Evolutionary conservation across 2,329 filamentous ascomycete species (phyloP).

Genomic region (Sporothrix brasiliensis): DNA sequence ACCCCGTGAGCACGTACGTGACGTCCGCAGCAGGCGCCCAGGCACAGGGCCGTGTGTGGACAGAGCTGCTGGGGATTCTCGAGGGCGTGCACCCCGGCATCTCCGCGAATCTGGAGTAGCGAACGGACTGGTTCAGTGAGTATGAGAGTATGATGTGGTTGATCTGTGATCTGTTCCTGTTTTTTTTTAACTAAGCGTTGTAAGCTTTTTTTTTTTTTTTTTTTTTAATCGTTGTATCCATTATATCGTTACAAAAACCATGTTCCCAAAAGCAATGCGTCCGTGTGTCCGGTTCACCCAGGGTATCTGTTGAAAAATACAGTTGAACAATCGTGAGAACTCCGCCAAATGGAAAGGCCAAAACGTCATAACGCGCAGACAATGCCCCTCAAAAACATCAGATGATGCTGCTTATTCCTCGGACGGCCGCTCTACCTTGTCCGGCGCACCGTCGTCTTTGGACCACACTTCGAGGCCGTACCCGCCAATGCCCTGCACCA

Average conservation of each 20-base stretch:
- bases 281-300: constrained; percentile 15
- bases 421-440: background rate
- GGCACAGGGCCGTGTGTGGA: constrained; percentile 46
- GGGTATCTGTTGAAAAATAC: constrained; percentile 34
- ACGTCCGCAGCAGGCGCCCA: constrained; percentile 45
- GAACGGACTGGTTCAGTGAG: background rate
- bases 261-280: constrained; percentile 11
- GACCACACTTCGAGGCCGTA: constrained; percentile 56
- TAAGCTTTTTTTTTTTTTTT: constrained; percentile 4
- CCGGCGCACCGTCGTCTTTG: constrained; percentile 27
- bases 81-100: constrained; percentile 50
- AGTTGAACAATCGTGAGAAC: constrained; percentile 9
- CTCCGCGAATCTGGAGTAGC: constrained; percentile 38
- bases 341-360: background rate
- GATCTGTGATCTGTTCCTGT: background rate
- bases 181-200: constrained; percentile 11
- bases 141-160: too few relatives aligned
- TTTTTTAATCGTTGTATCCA: background rate
- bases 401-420: too few relatives aligned
- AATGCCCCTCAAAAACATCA: background rate
- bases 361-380: background rate
- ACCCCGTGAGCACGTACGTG: constrained; percentile 42
- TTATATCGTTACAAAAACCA: background rate
- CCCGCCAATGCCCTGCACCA: constrained; percentile 56
- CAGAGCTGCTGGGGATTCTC: constrained; percentile 49